Evolutionary conservation across 139 green algal genomes (phyloP), one percentile per base, ranked within the genome.

Genomic region (Micractinium conductrix): DNA sequence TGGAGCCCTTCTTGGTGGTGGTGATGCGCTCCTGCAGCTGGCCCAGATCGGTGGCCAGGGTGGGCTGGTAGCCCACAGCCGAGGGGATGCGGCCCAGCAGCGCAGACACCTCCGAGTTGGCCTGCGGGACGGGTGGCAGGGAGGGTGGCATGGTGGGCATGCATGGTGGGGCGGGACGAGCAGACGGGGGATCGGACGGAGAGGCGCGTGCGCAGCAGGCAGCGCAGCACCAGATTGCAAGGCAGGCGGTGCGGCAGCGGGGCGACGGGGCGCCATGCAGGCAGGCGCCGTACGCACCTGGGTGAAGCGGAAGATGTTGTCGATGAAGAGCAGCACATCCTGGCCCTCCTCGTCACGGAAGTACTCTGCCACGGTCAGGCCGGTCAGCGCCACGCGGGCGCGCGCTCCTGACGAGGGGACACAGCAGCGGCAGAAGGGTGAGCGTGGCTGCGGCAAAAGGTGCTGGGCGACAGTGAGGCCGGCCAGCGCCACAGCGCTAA

Each of bases 261-360:
- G 8, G 19, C 5, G 9, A 2, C 2, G n/a, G n/a, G 1, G n/a
- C 1, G n/a, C 38, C 28, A 70, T 9, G 16, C 35, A n/a, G 0
- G 4, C 55, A 28, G 9, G 26, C 5, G 21, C 43, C 10, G 6
- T 2, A 38, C 78, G 26, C 17, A 95, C 93, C 93, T 98, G 96
- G 30, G 97, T 99, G 92, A 99, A 99, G 74, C 97, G 93, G 97
- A 99, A 99, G 87, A 99, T 99, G 94, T 99, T 99, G 95, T 99
- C 97, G 28, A 99, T 95, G 87, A 99, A 99, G 70, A 99, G 92
- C 88, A 99, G 95, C 93, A 99, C 97, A 87, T 99, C 97, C 92
- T 99, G 97, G 40, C 97, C 96, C 94, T 99, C 97, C 80, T 95
- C 89, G 82, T 99, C 97, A 92, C 97, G 95, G 97, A 99, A 99